Evolutionary conservation across 1,139 yeast genomes (phyloP).

Genomic region (Scheffersomyces illinoinensis): DNA sequence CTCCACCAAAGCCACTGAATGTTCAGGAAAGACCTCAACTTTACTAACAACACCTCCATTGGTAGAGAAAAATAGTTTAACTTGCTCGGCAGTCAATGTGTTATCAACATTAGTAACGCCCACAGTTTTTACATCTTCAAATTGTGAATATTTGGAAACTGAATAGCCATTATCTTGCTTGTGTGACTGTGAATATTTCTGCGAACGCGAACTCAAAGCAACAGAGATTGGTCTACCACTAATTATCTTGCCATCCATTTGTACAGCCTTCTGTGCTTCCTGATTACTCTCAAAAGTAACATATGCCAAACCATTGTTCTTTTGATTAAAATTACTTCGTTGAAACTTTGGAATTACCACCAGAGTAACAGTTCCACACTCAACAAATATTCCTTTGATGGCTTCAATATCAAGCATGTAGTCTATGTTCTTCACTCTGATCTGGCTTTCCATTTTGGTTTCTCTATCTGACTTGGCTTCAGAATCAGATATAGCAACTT

Average conservation of each 20-base stretch:
- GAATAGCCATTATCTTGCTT: slow-evolving; percentile 18
- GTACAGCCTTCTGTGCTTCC: slow-evolving; percentile 43
- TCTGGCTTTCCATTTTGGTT: slow-evolving; percentile 53
- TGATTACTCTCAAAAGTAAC: slow-evolving; percentile 40
- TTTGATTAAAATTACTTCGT: slow-evolving; percentile 12
- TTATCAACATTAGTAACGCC: slow-evolving; percentile 49
- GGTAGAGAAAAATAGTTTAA: slow-evolving; percentile 31
- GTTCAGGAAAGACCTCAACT: slow-evolving; percentile 49
- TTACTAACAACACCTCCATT: slow-evolving; percentile 38
- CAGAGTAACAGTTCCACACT: slow-evolving; percentile 44
- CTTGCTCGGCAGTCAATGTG: slow-evolving; percentile 44
- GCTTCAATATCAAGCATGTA: slow-evolving; percentile 29
- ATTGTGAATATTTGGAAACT: slow-evolving; percentile 8
- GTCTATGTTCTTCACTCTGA: slow-evolving; percentile 55
- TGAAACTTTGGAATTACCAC: slow-evolving; percentile 49
- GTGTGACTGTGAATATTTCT: slow-evolving; percentile 13
- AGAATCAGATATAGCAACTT: slow-evolving; percentile 64
- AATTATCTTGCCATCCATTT: slow-evolving; percentile 33
- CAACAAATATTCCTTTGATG: slow-evolving; percentile 25
- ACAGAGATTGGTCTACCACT: slow-evolving; percentile 48
- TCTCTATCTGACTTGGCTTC: slow-evolving; percentile 31
- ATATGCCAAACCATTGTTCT: slow-evolving; percentile 60
- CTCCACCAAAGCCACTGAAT: slow-evolving; percentile 55
- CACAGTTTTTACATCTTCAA: slow-evolving; percentile 33
- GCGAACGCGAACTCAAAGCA: slow-evolving; percentile 24